Evolutionary conservation across 805 yeast genomes (phyloP).

Genomic region (Kodamaea sagamina): DNA sequence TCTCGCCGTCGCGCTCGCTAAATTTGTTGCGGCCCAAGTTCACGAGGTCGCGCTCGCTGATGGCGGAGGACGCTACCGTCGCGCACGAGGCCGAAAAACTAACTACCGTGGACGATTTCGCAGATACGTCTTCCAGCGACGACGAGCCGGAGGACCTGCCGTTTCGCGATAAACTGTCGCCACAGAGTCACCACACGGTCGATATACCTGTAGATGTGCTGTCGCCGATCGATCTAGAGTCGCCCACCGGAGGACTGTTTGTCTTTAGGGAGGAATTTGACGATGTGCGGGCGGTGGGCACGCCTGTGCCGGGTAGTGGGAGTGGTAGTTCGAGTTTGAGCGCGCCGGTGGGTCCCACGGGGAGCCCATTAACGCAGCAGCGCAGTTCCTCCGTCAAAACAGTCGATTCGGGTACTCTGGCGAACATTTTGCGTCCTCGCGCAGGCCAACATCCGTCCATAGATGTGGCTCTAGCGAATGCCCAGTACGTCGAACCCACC

Average conservation of each 20-base stretch:
- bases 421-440: constrained; percentile 5
- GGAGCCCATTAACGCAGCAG: neutral
- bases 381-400: constrained; percentile 4
- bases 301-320: neutral
- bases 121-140: constrained; percentile 35
- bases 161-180: neutral
- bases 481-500: constrained; percentile 9
- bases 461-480: constrained; percentile 15
- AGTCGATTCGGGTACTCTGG: constrained; percentile 7
- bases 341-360: neutral
- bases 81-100: constrained; percentile 17
- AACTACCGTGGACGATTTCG: constrained; percentile 36
- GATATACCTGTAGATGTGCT: constrained; percentile 2
- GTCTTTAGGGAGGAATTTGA: constrained; percentile 35
- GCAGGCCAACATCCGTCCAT: constrained; percentile 11
- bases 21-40: constrained; percentile 24
- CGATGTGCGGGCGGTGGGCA: constrained; percentile 13
- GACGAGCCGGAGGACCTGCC: constrained; percentile 15
- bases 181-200: neutral
- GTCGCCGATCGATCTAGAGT: constrained; percentile 2
- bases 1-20: constrained; percentile 13
- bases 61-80: constrained; percentile 6
- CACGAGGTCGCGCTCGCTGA: constrained; percentile 22
- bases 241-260: constrained; percentile 15
- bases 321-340: neutral